These are phyloP conservation scores for Russula lepida DNA, from an alignment of 768 basidiomycete species.

Conservation along the genomic window DNA sequence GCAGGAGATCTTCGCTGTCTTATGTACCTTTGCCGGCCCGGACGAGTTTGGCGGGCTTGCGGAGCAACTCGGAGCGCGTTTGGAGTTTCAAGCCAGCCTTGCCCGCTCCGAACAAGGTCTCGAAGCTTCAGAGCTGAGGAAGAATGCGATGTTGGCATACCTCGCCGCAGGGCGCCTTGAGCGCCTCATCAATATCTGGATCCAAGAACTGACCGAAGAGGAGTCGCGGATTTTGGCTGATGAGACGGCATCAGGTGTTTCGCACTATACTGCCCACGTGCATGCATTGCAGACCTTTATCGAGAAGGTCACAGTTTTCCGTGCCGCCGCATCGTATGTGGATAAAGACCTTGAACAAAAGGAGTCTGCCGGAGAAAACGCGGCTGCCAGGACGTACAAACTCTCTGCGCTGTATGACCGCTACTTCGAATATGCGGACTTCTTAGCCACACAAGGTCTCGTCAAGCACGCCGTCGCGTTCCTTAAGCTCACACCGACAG, in stretches of 20 bases:
- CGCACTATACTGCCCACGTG: slow-evolving; percentile 71
- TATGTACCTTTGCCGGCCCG: slow-evolving; percentile 84
- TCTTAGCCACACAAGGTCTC: slow-evolving; percentile 86
- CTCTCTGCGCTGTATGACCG: slow-evolving; percentile 81
- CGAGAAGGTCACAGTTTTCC: slow-evolving; percentile 95
- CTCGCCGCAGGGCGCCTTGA: slow-evolving; percentile 87
- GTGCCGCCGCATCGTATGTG: slow-evolving; percentile 71
- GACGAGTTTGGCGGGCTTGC: slow-evolving; percentile 84
- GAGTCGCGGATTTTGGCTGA: slow-evolving; percentile 46
- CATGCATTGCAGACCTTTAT: slow-evolving; percentile 87
- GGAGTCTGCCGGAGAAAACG: slow-evolving; percentile 31
- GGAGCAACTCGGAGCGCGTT: slow-evolving; percentile 83
- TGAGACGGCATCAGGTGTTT: slow-evolving; percentile 35
- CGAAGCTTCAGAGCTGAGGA: slow-evolving; percentile 50
- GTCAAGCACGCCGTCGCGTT: slow-evolving; percentile 74
- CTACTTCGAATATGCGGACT: slow-evolving; percentile 92
- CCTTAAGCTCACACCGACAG: slow-evolving; percentile 67
- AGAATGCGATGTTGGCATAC: slow-evolving; percentile 88
- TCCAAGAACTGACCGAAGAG: slow-evolving; percentile 82
- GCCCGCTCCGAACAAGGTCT: slow-evolving; percentile 41
- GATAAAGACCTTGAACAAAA: slow-evolving; percentile 55
- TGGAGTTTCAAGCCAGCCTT: slow-evolving; percentile 77
- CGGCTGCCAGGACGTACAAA: slow-evolving; percentile 62
- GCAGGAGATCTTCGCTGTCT: slow-evolving; percentile 92
- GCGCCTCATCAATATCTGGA: slow-evolving; percentile 84